Evolutionary conservation across 75 land plant genomes (phyloP), one percentile per base, ranked within the genome.

Genomic region (Chamaecyparis obtusa): DNA sequence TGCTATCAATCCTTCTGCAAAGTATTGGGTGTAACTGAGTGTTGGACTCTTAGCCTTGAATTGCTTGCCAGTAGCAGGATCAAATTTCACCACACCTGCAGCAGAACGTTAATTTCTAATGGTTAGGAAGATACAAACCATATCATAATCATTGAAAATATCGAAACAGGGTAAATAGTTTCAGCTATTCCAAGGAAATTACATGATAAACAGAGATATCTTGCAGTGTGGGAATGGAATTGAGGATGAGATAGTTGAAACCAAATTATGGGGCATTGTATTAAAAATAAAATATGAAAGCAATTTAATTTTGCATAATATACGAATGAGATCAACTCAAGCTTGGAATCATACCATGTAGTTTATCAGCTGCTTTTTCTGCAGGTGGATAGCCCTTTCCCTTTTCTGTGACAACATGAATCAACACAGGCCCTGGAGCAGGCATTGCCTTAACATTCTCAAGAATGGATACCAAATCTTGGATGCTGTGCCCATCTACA

Each of bases 81-180:
- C 98, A 85, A 96, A 96, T 90, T 96, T 96, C 24, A 91, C 97
- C 55, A 96, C 97, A 43, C 97, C 97, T 96, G 90, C 24, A 69
- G 48, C 33, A 43, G 67, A 60, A 37, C 2, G n/a, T 85, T 85
- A 36, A 37, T 64, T 33, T 39, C 36, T n/a, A 21, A 35, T 30
- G 10, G 41, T 55, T 21, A 85, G n/a, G 74, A 32, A 77, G 87
- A 72, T 85, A 67, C 24, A 81, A 43, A 11, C 51, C 21, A 24
- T 11, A 13, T 81, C 13, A 44, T 81, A 81, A 21, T n/a, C 2
- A 44, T 44, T 48, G 41, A 46, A 32, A 19, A 39, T 32, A 4
- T 76, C 10, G 14, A 86, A 43, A 43, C 41, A 9, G 46, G 36
- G 33, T 35, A 43, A 24, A 4, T 11, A 86, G 6, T 39, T 39